Evolutionary conservation across 768 basidiomycete species (phyloP).

Genomic region (Suillus lakei): DNA sequence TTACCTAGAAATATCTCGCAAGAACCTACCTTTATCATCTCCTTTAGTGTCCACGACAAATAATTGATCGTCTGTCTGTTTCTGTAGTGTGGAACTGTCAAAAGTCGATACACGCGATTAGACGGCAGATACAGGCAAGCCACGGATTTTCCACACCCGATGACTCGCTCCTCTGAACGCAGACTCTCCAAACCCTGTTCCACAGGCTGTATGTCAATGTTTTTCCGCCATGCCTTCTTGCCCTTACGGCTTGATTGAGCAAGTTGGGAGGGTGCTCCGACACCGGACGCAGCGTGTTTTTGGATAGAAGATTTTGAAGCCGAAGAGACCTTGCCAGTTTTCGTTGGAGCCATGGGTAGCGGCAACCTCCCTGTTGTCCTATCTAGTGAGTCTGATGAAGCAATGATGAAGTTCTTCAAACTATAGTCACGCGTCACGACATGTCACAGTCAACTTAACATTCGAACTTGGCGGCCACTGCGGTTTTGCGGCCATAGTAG

Average conservation of each 20-base stretch:
- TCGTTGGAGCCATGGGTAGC: background rate
- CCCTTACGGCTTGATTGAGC: constrained; percentile 81
- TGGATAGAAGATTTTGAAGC: constrained; percentile 4
- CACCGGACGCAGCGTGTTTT: constrained; percentile 18
- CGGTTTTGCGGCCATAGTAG: too few relatives aligned
- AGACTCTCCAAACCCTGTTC: constrained; percentile 77
- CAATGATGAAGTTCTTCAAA: background rate
- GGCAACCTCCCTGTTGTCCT: background rate
- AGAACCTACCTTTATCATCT: constrained; percentile 66
- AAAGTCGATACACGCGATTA: background rate
- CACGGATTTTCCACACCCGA: constrained; percentile 58
- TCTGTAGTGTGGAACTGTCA: constrained; percentile 62
- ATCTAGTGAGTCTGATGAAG: background rate
- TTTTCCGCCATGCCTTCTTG: constrained; percentile 94
- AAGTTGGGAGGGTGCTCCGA: constrained; percentile 35
- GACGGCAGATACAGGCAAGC: constrained; percentile 1
- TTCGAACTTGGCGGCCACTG: too few relatives aligned
- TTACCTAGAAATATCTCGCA: background rate
- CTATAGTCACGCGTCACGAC: background rate
- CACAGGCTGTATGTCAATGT: constrained; percentile 82
- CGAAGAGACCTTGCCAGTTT: constrained; percentile 6
- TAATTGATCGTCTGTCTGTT: constrained; percentile 71
- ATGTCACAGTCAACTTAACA: background rate
- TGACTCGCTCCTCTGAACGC: constrained; percentile 79
- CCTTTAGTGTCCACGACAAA: constrained; percentile 84